phyloP scores from a whole-genome alignment of 2,329 filamentous ascomycete species.

The Calycina marina region DNA sequence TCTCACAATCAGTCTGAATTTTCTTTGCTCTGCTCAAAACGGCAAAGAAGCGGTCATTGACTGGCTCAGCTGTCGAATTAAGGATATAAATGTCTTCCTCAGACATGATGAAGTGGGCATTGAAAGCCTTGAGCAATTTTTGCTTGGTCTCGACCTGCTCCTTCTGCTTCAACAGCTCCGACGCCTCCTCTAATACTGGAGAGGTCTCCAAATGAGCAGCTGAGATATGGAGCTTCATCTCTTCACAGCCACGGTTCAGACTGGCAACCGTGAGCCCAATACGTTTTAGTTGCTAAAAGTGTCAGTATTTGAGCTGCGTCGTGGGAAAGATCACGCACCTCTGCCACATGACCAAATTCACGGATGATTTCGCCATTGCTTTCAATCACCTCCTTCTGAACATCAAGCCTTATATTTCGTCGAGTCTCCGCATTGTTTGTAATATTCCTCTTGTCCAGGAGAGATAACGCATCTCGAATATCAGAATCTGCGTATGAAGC shows the following conservation, averaged over 20 bases:
- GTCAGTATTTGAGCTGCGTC: neutral
- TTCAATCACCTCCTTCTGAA: slow-evolving; percentile 85
- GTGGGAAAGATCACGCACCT: slow-evolving; percentile 37
- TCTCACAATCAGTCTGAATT: slow-evolving; percentile 77
- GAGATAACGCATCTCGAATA: slow-evolving; percentile 68
- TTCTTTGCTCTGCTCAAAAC: slow-evolving; percentile 67
- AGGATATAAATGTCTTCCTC: slow-evolving; percentile 66
- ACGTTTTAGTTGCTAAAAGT: slow-evolving; percentile 60
- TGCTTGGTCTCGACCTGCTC: slow-evolving; percentile 67
- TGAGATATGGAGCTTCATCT: slow-evolving; percentile 65
- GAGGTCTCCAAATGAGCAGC: slow-evolving; percentile 62
- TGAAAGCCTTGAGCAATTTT: slow-evolving; percentile 62
- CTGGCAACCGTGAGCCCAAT: slow-evolving; percentile 67
- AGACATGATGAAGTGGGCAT: slow-evolving; percentile 67
- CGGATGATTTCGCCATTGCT: slow-evolving; percentile 80
- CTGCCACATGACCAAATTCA: slow-evolving; percentile 80
- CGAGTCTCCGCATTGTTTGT: slow-evolving; percentile 66
- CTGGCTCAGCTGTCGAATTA: slow-evolving; percentile 65
- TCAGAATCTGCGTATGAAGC: slow-evolving; percentile 87
- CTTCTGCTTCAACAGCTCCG: slow-evolving; percentile 56
- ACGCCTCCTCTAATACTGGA: slow-evolving; percentile 64
- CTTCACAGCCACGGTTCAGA: slow-evolving; percentile 65
- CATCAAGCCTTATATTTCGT: slow-evolving; percentile 63
- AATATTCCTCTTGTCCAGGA: slow-evolving; percentile 59
- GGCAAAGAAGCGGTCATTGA: slow-evolving; percentile 74